Evolutionary conservation across 2,329 filamentous ascomycete species (phyloP).

Genomic region (Pleurostoma richardsiae): DNA sequence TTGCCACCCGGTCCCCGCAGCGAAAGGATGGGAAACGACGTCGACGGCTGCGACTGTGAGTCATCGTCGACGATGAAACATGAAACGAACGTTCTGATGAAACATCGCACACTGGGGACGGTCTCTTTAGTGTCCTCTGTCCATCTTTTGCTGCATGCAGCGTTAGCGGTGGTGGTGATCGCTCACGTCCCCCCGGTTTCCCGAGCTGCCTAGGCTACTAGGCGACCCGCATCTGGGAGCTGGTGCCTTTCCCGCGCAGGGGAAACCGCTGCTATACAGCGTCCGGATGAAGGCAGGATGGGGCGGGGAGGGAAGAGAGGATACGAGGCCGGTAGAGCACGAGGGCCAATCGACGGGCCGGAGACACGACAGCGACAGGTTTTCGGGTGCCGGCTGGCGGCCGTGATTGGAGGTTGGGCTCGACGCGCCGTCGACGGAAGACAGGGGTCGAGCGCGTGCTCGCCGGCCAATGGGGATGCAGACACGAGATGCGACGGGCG

Average conservation of each 20-base stretch:
- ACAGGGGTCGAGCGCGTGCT: conserved; percentile 8
- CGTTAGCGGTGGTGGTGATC: too few relatives aligned
- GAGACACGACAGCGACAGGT: conserved; percentile 3
- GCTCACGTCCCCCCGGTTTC: too few relatives aligned
- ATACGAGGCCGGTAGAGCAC: background rate
- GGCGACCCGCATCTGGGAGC: too few relatives aligned
- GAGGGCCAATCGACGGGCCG: background rate
- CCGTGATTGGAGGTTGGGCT: background rate
- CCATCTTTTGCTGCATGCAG: too few relatives aligned
- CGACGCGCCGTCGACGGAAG: conserved; percentile 4
- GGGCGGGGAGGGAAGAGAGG: background rate
- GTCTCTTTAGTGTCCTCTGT: too few relatives aligned
- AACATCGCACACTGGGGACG: background rate
- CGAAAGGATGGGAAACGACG: too few relatives aligned
- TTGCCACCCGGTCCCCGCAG: too few relatives aligned
- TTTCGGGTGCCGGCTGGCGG: conserved; percentile 2
- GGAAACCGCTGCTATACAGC: too few relatives aligned
- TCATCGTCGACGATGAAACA: background rate
- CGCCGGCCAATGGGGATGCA: conserved; percentile 3
- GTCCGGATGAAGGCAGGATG: too few relatives aligned
- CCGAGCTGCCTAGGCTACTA: too few relatives aligned
- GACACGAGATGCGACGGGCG: background rate
- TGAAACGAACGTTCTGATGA: background rate
- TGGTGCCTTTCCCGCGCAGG: too few relatives aligned
- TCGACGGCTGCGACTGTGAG: too few relatives aligned